Evolutionary conservation across 176 grass and related monocot genomes (phyloP), one percentile per base, ranked within the genome.

Genomic region (Zoysia pacifica): DNA sequence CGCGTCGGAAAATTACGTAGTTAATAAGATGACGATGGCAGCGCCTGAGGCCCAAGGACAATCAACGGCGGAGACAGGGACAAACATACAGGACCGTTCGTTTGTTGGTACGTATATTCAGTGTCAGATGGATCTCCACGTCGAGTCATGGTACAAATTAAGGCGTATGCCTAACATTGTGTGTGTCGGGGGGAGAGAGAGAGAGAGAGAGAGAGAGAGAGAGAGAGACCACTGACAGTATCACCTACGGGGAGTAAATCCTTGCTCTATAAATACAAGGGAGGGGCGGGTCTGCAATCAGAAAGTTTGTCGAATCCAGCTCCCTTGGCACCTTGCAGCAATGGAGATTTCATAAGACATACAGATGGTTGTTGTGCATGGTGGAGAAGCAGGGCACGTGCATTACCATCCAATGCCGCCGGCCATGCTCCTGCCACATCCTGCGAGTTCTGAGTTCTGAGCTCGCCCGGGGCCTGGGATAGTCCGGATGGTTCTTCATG

Each of bases 321-420:
- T 58, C 61, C 61, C 65, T 76, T 47, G 69, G 58, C 62, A 68
- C 70, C 68, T 65, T 66, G 14, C 71, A 48, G 77, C 62, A 59
- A 83, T 46, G 53, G 80, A 75, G 70, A 52, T 3, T 66, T 12
- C 9, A 40, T 54, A 37, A 51, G 61, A 52, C 63, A 58, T 1
- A 36, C 14, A 78, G 71, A 72, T 0, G 85, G 80, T 88, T 58
- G 65, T 14, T 89, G 83, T 90, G 90, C 90, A 74, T 69, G 90
- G 87, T 93, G 90, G 90, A 93, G 87, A 93, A 93, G 90, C 90
- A 93, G 90, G 90, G 87, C 90, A 93, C 90, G 90, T 93, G 90
- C 87, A 93, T 84, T 90, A 87, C 90, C 82, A 93, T 90, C 87
- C 70, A 56, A 40, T 81, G 74, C 19, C 72, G 14, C 60, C 15